These are phyloP conservation scores for Pouteria campechiana DNA, from an alignment of 179 eudicot genomes.

Conservation along the genomic window DNA sequence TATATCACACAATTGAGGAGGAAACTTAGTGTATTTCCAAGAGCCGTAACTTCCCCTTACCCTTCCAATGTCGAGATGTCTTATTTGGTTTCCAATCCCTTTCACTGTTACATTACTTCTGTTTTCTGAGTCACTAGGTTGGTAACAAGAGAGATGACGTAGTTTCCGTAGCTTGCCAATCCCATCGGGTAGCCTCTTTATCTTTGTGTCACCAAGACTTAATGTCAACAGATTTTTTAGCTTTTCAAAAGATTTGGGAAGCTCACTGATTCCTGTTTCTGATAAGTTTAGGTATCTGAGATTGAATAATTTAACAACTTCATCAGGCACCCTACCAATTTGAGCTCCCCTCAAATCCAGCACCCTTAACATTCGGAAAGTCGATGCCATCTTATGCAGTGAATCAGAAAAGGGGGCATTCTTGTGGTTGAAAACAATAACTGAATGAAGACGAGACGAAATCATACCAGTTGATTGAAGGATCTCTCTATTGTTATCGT, in stretches of 20 bases:
- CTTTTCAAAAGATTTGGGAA: slow-evolving; percentile 38
- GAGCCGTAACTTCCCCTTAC: too few relatives aligned
- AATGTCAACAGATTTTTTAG: slow-evolving; percentile 30
- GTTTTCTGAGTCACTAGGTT: neutral
- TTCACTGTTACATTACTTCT: slow-evolving; percentile 10
- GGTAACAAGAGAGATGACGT: slow-evolving; percentile 16
- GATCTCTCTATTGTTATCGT: slow-evolving; percentile 6
- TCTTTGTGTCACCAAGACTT: slow-evolving; percentile 15
- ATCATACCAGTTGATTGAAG: slow-evolving; percentile 4
- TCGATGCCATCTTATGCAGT: slow-evolving; percentile 7
- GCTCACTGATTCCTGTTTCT: slow-evolving; percentile 20
- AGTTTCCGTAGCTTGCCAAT: slow-evolving; percentile 11
- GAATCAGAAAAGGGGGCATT: slow-evolving; percentile 5
- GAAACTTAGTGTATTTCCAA: too few relatives aligned
- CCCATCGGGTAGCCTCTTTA: slow-evolving; percentile 13
- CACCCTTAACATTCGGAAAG: slow-evolving; percentile 38
- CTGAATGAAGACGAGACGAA: slow-evolving; percentile 13
- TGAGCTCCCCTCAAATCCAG: slow-evolving; percentile 24
- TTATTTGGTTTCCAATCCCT: slow-evolving; percentile 16
- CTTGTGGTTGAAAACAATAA: slow-evolving; percentile 17
- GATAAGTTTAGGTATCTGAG: slow-evolving; percentile 43
- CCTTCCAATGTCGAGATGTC: too few relatives aligned
- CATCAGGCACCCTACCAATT: slow-evolving; percentile 21
- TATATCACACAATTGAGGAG: too few relatives aligned
- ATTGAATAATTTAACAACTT: slow-evolving; percentile 29